These are phyloP conservation scores for Phytopythium montanum DNA, from an alignment of 352 stramenopile species.

Conservation along the genomic window DNA sequence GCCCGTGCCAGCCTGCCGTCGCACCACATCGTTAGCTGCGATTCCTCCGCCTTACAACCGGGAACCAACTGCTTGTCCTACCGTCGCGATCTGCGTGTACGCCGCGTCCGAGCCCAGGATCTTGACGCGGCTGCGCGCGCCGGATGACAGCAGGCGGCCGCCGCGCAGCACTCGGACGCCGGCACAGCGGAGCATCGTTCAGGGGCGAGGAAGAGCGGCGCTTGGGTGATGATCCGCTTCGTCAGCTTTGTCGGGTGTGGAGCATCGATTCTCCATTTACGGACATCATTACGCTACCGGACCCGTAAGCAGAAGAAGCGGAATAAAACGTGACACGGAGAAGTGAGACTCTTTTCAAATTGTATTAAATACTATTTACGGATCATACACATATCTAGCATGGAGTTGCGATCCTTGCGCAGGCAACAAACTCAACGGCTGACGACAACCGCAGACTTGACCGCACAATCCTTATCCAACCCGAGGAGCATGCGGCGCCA, in stretches of 20 bases:
- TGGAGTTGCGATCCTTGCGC: too few relatives aligned
- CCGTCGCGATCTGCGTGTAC: constrained; percentile 66
- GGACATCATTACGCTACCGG: background rate
- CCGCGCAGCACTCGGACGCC: constrained; percentile 17
- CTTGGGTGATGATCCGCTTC: background rate
- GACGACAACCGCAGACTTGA: too few relatives aligned
- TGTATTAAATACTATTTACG: too few relatives aligned
- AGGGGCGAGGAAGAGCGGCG: background rate
- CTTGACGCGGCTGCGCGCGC: constrained; percentile 58
- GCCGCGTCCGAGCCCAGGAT: constrained; percentile 70
- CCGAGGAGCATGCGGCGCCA: background rate
- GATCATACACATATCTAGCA: too few relatives aligned
- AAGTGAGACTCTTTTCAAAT: too few relatives aligned
- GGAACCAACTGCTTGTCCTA: constrained; percentile 5
- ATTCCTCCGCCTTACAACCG: background rate
- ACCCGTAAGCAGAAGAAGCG: too few relatives aligned
- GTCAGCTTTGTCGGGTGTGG: constrained; percentile 1
- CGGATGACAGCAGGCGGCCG: constrained; percentile 29
- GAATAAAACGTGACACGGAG: too few relatives aligned
- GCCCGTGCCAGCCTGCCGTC: constrained; percentile 44
- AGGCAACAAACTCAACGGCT: too few relatives aligned
- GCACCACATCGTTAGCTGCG: background rate
- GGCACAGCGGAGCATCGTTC: constrained; percentile 27
- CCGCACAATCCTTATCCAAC: background rate
- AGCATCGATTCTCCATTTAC: background rate